Conservation (phyloP, 495 filamentous ascomycete genomes). For the Penicillium crystallinum region DNA sequence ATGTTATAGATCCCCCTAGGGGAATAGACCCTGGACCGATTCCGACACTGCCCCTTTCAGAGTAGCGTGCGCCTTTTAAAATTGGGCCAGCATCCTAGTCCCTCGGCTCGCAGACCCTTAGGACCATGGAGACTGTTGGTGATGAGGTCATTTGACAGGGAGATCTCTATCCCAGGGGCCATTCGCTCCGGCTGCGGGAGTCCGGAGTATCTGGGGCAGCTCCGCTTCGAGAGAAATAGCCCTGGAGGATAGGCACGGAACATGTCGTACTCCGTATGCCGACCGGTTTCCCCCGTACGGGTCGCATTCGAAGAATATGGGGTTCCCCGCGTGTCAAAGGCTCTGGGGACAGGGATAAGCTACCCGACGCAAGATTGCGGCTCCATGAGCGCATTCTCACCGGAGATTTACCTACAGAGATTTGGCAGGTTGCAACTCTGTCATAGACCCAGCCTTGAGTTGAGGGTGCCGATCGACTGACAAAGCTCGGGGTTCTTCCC, state of each 20-base stretch:
- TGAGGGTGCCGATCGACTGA: slow-evolving; percentile 32
- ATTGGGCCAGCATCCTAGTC: neutral
- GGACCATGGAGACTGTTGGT: slow-evolving; percentile 13
- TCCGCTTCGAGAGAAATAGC: no score
- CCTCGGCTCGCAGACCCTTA: neutral
- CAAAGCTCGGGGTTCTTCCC: slow-evolving; percentile 29
- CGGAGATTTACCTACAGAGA: slow-evolving; percentile 31
- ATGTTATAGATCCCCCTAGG: slow-evolving; percentile 1
- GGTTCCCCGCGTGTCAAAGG: slow-evolving; percentile 13
- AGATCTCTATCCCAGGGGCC: neutral
- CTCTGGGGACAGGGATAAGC: slow-evolving; percentile 1
- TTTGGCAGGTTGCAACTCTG: slow-evolving; percentile 26
- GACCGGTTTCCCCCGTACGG: neutral
- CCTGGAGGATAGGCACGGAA: no score
- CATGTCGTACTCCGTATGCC: no score
- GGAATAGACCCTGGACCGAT: slow-evolving; percentile 14
- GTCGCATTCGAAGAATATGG: neutral
- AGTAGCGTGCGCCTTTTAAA: neutral
- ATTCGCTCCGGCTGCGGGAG: neutral
- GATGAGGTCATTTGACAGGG: slow-evolving; percentile 5
- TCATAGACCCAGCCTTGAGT: slow-evolving; percentile 18
- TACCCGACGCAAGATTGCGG: slow-evolving; percentile 14
- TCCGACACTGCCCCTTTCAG: neutral
- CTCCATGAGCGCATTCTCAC: slow-evolving; percentile 21
- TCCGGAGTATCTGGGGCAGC: neutral